Evolutionary conservation across 495 filamentous ascomycete genomes (phyloP), one percentile per base, ranked within the genome.

Genomic region (Talaromyces borbonicus): DNA sequence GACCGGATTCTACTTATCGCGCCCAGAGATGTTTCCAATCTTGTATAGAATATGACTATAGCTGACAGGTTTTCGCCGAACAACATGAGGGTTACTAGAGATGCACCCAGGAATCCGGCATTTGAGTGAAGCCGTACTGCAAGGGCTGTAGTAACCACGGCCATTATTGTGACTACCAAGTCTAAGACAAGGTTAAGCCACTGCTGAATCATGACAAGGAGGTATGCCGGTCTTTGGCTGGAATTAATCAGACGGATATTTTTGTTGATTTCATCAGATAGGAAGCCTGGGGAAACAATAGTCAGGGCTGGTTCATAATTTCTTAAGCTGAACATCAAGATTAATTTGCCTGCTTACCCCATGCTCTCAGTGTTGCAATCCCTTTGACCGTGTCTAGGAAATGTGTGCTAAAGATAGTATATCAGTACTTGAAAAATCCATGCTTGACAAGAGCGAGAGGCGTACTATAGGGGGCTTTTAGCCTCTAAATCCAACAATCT

Each of bases 161-260:
- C 74, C 18, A 87, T 73, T 26, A 74, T 63, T 2, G 77, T 69
- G 48, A 73, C 64, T 1, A 87, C 62, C 1, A 82, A 48, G 8
- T 78, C 59, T 67, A 87, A 74, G 12, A 81, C 71, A 58, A 82
- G 71, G 14, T 67, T 71, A 53, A 90, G 68, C 81, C 85, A 88
- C 24, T 79, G 68, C 75, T 85, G 65, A 70, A 84, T 31, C 73
- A 63, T 77, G 71, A 80, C 45, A 68, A 64, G 62, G 75, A 75
- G 67, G 45, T 79, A 79, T 73, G 20, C 68, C 63, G 42, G 79
- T 56, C 27, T 67, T 61, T 53, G 71, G 49, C 63, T 78, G 70
- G 42, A 62, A 54, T 89, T 79, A 4, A 88, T 65, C 36, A 71
- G 70, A 33, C 52, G 48, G 51, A 71, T 72, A 74, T 83, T 83